phyloP scores from a whole-genome alignment of 305 asterid genomes.

The Solanum hybrid region DNA sequence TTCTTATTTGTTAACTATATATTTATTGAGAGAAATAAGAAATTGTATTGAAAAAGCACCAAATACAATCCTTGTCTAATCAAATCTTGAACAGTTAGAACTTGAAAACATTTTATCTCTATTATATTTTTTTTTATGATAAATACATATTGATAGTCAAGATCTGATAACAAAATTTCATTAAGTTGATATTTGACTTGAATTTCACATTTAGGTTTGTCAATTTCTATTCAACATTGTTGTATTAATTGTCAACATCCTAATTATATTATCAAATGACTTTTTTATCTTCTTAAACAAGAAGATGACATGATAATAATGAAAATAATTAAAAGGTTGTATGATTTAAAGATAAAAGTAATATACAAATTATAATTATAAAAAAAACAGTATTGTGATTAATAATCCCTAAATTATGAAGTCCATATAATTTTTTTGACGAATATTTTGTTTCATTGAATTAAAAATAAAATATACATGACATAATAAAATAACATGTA shows the following conservation, averaged over 20 bases:
- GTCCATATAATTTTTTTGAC: background rate
- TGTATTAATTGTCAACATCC: background rate
- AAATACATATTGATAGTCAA: background rate
- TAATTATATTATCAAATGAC: background rate
- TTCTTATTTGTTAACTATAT: background rate
- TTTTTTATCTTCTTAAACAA: background rate
- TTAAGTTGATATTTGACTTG: background rate
- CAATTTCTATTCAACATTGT: background rate
- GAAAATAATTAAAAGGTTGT: fast-evolving
- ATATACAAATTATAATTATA: background rate
- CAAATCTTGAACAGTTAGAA: background rate
- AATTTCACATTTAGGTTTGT: background rate
- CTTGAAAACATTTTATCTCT: too few species aligned
- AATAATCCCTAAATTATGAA: background rate
- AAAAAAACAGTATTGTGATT: background rate
- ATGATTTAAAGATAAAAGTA: background rate
- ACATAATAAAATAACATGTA: background rate
- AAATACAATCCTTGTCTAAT: background rate
- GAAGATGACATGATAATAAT: background rate
- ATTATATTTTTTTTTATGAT: too few species aligned
- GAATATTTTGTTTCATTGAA: background rate
- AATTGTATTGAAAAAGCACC: background rate
- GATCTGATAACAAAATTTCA: background rate
- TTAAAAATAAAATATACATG: background rate
- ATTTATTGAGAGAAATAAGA: background rate